Percentiles rank a stretch among this genome's conserved stretches.
Evolutionary conservation across 768 basidiomycete genomes (phyloP).

Genomic region (Russula virescens): DNA sequence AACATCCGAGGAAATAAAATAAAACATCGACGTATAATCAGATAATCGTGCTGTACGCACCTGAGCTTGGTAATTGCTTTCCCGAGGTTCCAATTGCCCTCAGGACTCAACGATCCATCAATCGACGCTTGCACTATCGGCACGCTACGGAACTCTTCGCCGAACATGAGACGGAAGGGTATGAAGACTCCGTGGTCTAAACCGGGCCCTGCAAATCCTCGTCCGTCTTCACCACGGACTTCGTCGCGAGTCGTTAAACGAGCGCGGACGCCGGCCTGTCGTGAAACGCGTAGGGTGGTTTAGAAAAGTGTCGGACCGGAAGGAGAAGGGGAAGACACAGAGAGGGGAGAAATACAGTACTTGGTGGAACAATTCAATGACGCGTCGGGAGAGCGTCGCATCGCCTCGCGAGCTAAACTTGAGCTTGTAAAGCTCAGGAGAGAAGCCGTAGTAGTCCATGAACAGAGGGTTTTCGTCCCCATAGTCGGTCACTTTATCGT

Average conservation of each 20-base stretch:
- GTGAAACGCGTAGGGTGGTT: not conserved
- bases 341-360: constrained; percentile 29
- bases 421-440: constrained; percentile 49
- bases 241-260: constrained; percentile 47
- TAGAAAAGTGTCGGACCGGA: not conserved
- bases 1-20: not conserved
- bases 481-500: constrained; percentile 60
- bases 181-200: constrained; percentile 79
- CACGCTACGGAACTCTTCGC: constrained; percentile 51
- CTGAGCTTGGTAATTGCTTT: constrained; percentile 54
- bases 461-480: constrained; percentile 69
- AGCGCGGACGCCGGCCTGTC: constrained; percentile 48
- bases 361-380: constrained; percentile 56
- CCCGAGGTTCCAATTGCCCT: constrained; percentile 60
- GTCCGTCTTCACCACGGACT: constrained; percentile 56
- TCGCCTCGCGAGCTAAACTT: constrained; percentile 68
- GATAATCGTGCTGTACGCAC: constrained; percentile 31
- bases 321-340: not conserved
- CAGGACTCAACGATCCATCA: constrained; percentile 52
- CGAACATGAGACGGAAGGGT: constrained; percentile 76
- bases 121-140: constrained; percentile 72
- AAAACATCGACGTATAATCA: not conserved
- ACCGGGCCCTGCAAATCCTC: constrained; percentile 59
- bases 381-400: constrained; percentile 45
- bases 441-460: constrained; percentile 72